Conservation (phyloP, 345 rosid genomes). For the Murraya koenigii region DNA sequence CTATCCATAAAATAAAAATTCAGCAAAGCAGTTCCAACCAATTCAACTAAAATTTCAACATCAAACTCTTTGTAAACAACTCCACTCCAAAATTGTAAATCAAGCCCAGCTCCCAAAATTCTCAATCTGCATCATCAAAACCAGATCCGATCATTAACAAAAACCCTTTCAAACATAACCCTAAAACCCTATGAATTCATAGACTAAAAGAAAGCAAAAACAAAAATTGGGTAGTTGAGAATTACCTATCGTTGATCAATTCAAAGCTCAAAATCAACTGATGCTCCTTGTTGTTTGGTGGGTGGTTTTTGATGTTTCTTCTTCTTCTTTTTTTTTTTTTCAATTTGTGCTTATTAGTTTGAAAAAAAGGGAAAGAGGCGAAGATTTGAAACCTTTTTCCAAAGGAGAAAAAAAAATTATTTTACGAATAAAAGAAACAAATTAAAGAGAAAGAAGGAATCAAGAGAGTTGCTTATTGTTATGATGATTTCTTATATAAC, state of each 20-base stretch:
- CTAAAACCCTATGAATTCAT: constrained; percentile 4
- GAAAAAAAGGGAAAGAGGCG: constrained; percentile 10
- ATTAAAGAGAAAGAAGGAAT: constrained; percentile 5
- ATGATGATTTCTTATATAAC: constrained; percentile 14
- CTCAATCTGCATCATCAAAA: constrained; percentile 28
- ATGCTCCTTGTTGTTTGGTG: background rate
- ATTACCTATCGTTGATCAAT: constrained; percentile 24
- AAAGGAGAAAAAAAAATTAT: constrained; percentile 5
- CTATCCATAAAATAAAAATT: constrained; percentile 33
- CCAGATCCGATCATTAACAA: constrained; percentile 14
- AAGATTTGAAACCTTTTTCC: constrained; percentile 16
- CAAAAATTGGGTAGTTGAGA: constrained; percentile 20
- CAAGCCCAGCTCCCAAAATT: constrained; percentile 19
- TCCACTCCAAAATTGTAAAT: constrained; percentile 12
- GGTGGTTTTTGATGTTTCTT: background rate
- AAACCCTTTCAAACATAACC: constrained; percentile 11
- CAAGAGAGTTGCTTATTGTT: background rate
- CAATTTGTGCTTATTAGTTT: constrained; percentile 5
- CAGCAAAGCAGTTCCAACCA: constrained; percentile 10
- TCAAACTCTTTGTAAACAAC: background rate
- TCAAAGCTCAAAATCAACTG: constrained; percentile 9
- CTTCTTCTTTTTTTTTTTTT: background rate
- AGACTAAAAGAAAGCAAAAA: background rate
- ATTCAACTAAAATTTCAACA: constrained; percentile 23
- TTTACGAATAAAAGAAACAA: background rate